Percentiles rank a stretch among this genome's conserved stretches.
phyloP scores from a whole-genome alignment of 805 yeast genomes.

The Candida golubevii region DNA sequence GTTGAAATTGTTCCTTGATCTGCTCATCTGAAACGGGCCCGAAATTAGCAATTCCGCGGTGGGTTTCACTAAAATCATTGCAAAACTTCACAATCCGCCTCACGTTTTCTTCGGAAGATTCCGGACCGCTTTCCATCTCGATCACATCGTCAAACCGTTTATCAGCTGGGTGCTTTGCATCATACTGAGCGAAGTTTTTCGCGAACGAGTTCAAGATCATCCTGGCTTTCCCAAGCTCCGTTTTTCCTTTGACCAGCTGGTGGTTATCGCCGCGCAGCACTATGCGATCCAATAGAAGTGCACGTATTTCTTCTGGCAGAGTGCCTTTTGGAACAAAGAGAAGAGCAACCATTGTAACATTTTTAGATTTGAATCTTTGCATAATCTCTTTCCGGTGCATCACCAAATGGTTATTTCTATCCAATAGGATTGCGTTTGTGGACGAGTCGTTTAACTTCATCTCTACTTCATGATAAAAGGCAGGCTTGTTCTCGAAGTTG shows the following conservation, averaged over 20 bases:
- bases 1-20: not conserved
- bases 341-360: constrained; percentile 59
- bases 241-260: constrained; percentile 63
- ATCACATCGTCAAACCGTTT: constrained; percentile 61
- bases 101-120: constrained; percentile 13
- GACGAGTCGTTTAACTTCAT: constrained; percentile 22
- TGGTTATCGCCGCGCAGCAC: constrained; percentile 78
- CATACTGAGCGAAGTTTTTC: constrained; percentile 60
- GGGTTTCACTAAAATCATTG: not conserved
- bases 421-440: constrained; percentile 58
- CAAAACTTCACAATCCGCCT: constrained; percentile 8
- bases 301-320: constrained; percentile 37
- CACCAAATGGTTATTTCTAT: constrained; percentile 74
- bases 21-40: not conserved
- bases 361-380: constrained; percentile 39
- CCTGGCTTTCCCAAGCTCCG: constrained; percentile 47
- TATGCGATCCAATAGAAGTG: constrained; percentile 57
- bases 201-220: constrained; percentile 74
- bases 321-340: constrained; percentile 49
- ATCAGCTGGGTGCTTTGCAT: constrained; percentile 52
- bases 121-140: constrained; percentile 41
- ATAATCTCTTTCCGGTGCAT: constrained; percentile 69
- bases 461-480: constrained; percentile 46
- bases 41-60: not conserved
- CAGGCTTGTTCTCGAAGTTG: constrained; percentile 47